phyloP scores from a whole-genome alignment of 139 green algal genomes.

The Tetradesmus obliquus region DNA sequence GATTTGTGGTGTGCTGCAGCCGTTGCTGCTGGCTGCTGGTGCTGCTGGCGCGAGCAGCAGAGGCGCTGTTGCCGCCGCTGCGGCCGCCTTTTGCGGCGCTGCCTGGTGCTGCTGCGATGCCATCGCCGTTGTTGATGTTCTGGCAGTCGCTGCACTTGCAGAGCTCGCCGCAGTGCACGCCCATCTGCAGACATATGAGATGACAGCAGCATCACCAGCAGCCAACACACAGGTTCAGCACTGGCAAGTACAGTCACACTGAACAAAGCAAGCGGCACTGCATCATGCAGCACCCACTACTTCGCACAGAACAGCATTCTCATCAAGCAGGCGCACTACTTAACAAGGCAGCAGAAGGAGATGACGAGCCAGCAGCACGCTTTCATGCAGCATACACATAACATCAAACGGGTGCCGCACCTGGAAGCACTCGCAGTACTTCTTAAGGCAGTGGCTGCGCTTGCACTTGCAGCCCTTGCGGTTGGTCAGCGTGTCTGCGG shows the following conservation, averaged over 20 bases:
- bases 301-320: too few species aligned
- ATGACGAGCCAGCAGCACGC: too few species aligned
- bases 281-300: background rate
- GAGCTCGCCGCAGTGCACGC: slow-evolving; percentile 83
- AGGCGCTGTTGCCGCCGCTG: background rate
- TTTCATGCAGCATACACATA: too few species aligned
- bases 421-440: slow-evolving; percentile 98
- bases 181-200: slow-evolving; percentile 59
- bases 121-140: slow-evolving; percentile 78
- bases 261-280: too few species aligned
- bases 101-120: background rate
- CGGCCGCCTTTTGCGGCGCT: slow-evolving; percentile 60
- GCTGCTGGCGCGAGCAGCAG: background rate
- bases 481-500: slow-evolving; percentile 35
- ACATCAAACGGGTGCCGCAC: too few species aligned
- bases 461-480: slow-evolving; percentile 62
- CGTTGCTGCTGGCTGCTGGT: slow-evolving; percentile 17
- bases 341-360: too few species aligned
- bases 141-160: slow-evolving; percentile 95
- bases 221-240: background rate
- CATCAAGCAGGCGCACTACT: too few species aligned
- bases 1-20: background rate
- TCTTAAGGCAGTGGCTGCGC: slow-evolving; percentile 92
- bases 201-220: slow-evolving; percentile 3
- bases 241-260: too few species aligned